These are phyloP conservation scores for Gigaspora rosea DNA, from an alignment of 192 early-diverging fungal genomes.

Conservation along the genomic window DNA sequence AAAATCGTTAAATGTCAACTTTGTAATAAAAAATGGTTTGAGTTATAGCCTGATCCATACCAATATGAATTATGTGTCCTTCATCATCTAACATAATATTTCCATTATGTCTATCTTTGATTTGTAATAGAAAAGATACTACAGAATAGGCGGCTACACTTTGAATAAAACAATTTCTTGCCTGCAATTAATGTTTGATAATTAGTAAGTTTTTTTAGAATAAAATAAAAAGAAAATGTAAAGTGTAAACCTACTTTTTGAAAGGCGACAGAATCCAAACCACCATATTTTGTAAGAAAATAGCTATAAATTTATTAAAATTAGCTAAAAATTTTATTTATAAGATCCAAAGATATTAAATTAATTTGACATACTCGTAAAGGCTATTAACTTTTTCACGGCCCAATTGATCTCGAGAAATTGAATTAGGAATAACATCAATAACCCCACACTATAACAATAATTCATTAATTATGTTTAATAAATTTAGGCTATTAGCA, in stretches of 20 bases:
- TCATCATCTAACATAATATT: constrained; percentile 99
- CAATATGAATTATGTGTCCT: constrained; percentile 97
- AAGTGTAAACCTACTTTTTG: constrained; percentile 51
- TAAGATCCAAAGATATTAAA: background rate
- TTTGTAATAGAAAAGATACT: constrained; percentile 91
- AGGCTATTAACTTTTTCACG: constrained; percentile 97
- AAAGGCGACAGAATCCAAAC: constrained; percentile 85
- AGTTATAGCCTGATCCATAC: constrained; percentile 39
- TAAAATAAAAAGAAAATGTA: background rate
- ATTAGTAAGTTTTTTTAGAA: background rate
- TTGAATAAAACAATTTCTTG: constrained; percentile 93
- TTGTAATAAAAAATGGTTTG: background rate
- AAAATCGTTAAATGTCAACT: background rate
- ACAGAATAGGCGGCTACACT: constrained; percentile 95
- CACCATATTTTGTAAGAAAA: constrained; percentile 90
- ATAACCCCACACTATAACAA: constrained; percentile 84
- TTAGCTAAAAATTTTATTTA: background rate
- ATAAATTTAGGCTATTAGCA: constrained; percentile 19
- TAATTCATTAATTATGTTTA: background rate
- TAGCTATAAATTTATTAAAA: constrained; percentile 47
- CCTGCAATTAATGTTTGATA: constrained; percentile 45
- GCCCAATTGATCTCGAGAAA: constrained; percentile 96
- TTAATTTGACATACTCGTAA: constrained; percentile 57
- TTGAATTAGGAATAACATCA: constrained; percentile 96
- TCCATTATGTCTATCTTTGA: constrained; percentile 99